phyloP scores from a whole-genome alignment of 768 basidiomycete genomes.

The Termitomyces sp. region DNA sequence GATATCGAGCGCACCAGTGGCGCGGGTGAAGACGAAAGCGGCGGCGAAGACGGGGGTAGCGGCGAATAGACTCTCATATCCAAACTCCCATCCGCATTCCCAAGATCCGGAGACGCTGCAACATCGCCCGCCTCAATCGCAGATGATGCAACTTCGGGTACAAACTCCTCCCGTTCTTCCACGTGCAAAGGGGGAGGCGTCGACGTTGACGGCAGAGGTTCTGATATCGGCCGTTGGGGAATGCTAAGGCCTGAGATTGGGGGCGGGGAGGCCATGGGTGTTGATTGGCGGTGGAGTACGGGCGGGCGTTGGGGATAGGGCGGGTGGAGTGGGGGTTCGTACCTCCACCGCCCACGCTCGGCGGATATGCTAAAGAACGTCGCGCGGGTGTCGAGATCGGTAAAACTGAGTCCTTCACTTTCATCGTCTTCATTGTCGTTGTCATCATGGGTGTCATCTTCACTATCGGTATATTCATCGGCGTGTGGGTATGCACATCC shows the following conservation, averaged over 20 bases:
- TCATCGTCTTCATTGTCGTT: slow-evolving; percentile 19
- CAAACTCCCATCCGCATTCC: not conserved
- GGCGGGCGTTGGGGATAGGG: slow-evolving; percentile 13
- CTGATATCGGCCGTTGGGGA: slow-evolving; percentile 27
- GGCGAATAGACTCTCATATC: not conserved
- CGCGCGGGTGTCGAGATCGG: slow-evolving; percentile 28
- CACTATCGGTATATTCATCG: slow-evolving; percentile 25
- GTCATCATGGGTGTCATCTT: slow-evolving; percentile 24
- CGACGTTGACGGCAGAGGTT: slow-evolving; percentile 17
- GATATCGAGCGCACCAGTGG: slow-evolving; percentile 32
- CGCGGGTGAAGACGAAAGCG: slow-evolving; percentile 29
- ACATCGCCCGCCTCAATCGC: not conserved
- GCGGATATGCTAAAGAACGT: slow-evolving; percentile 52
- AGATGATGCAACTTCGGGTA: slow-evolving; percentile 14
- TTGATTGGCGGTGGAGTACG: slow-evolving; percentile 25
- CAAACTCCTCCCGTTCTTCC: not conserved
- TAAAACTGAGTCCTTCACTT: slow-evolving; percentile 16
- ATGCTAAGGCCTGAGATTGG: slow-evolving; percentile 20
- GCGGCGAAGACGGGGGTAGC: slow-evolving; percentile 1
- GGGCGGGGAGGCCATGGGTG: slow-evolving; percentile 25
- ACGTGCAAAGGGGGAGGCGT: slow-evolving; percentile 3
- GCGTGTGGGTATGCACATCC: not conserved
- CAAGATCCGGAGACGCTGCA: slow-evolving; percentile 3
- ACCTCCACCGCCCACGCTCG: slow-evolving; percentile 55
- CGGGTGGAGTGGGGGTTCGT: slow-evolving; percentile 31